phyloP scores from a whole-genome alignment of 192 early-diverging fungal species.

The Haplosporangium gracile region DNA sequence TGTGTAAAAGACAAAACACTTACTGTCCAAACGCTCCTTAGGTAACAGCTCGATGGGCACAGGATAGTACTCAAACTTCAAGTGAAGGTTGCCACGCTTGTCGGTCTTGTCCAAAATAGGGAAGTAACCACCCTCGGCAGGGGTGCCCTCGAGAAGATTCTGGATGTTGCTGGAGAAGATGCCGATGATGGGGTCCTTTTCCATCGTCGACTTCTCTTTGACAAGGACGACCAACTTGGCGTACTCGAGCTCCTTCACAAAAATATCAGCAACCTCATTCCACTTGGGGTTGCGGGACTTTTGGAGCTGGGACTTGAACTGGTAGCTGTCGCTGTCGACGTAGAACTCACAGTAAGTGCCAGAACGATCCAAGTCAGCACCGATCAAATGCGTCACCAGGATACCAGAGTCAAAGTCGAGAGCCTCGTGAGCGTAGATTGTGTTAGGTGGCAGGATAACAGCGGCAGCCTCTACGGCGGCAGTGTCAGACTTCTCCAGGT shows the following conservation, averaged over 20 bases:
- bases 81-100: slow-evolving; percentile 41
- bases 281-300: slow-evolving; percentile 53
- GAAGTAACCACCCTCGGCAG: slow-evolving; percentile 34
- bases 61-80: slow-evolving; percentile 63
- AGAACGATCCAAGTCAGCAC: slow-evolving; percentile 42
- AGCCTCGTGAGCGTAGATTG: slow-evolving; percentile 34
- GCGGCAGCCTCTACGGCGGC: slow-evolving; percentile 28
- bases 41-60: slow-evolving; percentile 59
- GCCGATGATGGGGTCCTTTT: slow-evolving; percentile 57
- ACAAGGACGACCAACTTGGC: slow-evolving; percentile 61
- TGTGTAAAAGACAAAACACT: background rate
- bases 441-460: slow-evolving; percentile 16
- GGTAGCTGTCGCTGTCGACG: slow-evolving; percentile 43
- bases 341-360: slow-evolving; percentile 53
- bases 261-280: slow-evolving; percentile 62
- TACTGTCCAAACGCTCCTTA: slow-evolving; percentile 68
- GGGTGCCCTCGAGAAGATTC: slow-evolving; percentile 28
- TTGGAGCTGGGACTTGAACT: slow-evolving; percentile 48
- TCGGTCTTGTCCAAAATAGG: slow-evolving; percentile 40
- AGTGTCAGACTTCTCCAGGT: slow-evolving; percentile 11
- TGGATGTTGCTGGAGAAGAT: slow-evolving; percentile 32
- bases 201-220: slow-evolving; percentile 43
- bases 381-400: slow-evolving; percentile 36
- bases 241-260: slow-evolving; percentile 72
- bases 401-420: slow-evolving; percentile 53